Base-by-base conservation (phyloP, 371 early-diverging fungal genomes). In the Circinella minor region DNA sequence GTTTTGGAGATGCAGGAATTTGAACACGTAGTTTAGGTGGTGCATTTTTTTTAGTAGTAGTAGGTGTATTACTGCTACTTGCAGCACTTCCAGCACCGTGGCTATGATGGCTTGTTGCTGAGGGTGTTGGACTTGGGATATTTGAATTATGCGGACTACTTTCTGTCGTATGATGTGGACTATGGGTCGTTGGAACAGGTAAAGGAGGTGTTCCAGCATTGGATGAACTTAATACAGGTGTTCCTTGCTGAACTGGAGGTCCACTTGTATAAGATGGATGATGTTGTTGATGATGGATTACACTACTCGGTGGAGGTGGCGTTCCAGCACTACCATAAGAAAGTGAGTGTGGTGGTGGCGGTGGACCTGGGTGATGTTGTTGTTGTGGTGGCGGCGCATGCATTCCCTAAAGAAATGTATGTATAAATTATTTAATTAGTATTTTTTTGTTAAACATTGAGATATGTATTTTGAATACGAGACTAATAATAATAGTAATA, bases 21-120 rank as follows among this genome's bases (percentile, higher is more conserved):
- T 83, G 84, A 4, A 87, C 82, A 60, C 88, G 79, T 49, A 87
- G 63, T 62, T 82, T 87, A 17, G 85, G 85, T 63, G 70, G 74
- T 3, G 65, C 63, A 18, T 51, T 15, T 70, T 85, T 82, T 57
- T 74, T 77, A 9, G 67, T 67, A 38, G 48, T 17, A 47, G 11
- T 15, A 43, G 48, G 15, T 17, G 17, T n/a, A 49, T 15, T n/a
- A 51, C 51, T 51, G n/a, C 14, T 15, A 51, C 51, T 51, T 5
- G 17, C n/a, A 13, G 17, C 14, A 51, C 51, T 15, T 13, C 4
- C 51, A 3, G 61, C 57, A 39, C 68, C 46, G 27, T 63, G 61
- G 37, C 70, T 69, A 39, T 57, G 64, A 63, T 55, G 69, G 37
- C 59, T 66, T 18, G 70, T 47, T 37, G 67, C 67, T 15, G 74